Evolutionary conservation across 2,329 filamentous ascomycete species (phyloP).

Genomic region (Mycocentrospora acerina): DNA sequence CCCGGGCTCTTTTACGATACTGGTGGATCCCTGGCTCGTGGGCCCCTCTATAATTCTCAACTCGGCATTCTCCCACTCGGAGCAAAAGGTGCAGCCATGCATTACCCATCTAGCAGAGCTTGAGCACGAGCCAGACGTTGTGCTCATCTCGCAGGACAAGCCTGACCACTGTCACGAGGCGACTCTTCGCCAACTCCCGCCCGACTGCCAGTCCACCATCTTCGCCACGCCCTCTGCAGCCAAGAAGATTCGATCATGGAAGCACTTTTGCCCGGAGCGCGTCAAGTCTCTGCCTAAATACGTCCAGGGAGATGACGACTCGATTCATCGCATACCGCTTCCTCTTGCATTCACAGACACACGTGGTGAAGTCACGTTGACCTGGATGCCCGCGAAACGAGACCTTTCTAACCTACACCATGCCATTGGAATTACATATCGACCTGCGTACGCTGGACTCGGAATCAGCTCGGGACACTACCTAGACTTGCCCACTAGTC

Average conservation of each 20-base stretch:
- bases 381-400: slow-evolving; percentile 62
- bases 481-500: slow-evolving; percentile 41
- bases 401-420: slow-evolving; percentile 65
- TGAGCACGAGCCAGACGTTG: slow-evolving; percentile 54
- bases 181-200: slow-evolving; percentile 65
- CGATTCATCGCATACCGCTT: slow-evolving; percentile 55
- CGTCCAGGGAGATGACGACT: slow-evolving; percentile 40
- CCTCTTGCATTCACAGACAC: slow-evolving; percentile 55
- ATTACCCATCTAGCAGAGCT: slow-evolving; percentile 60
- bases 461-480: slow-evolving; percentile 35
- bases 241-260: slow-evolving; percentile 66
- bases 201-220: slow-evolving; percentile 60
- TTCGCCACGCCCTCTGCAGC: slow-evolving; percentile 66
- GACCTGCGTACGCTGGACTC: slow-evolving; percentile 53
- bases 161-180: slow-evolving; percentile 71
- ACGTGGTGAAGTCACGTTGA: slow-evolving; percentile 69
- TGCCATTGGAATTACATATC: slow-evolving; percentile 72
- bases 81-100: slow-evolving; percentile 57
- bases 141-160: slow-evolving; percentile 63
- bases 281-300: slow-evolving; percentile 50
- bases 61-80: slow-evolving; percentile 61
- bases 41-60: slow-evolving; percentile 63
- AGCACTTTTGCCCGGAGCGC: slow-evolving; percentile 60
- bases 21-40: slow-evolving; percentile 71
- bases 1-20: slow-evolving; percentile 59